Conservation (phyloP, 2,329 filamentous ascomycete genomes). For the Colletotrichum sp. region DNA sequence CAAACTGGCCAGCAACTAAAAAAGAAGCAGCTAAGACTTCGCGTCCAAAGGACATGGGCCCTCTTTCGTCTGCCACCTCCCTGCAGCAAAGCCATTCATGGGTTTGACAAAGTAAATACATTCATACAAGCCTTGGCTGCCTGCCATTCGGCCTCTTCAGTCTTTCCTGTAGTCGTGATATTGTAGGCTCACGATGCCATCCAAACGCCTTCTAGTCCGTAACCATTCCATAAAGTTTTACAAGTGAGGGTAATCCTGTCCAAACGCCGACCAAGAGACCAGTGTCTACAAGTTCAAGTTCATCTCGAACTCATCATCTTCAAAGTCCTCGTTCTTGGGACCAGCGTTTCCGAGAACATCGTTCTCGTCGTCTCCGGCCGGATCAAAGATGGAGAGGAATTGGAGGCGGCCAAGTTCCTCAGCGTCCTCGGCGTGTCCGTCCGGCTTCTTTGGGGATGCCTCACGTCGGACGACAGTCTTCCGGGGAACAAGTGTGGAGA, state of each 20-base stretch:
- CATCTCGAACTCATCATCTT: slow-evolving; percentile 63
- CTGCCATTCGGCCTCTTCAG: not conserved
- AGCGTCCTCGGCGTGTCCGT: slow-evolving; percentile 26
- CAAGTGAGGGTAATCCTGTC: slow-evolving; percentile 4
- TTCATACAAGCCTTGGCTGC: not conserved
- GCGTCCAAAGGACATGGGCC: not conserved
- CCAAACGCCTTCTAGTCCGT: slow-evolving; percentile 13
- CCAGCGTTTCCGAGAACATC: slow-evolving; percentile 36
- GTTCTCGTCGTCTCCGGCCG: slow-evolving; percentile 51
- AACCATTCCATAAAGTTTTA: not conserved
- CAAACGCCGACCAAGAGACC: slow-evolving; percentile 1
- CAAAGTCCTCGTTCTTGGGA: slow-evolving; percentile 41
- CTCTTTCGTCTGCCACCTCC: not conserved
- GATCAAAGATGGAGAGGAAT: slow-evolving; percentile 65
- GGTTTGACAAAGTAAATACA: slow-evolving; percentile 2
- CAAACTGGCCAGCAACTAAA: not conserved
- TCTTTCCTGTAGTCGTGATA: not conserved
- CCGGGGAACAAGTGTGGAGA: not conserved
- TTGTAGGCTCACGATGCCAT: slow-evolving; percentile 6
- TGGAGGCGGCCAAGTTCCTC: slow-evolving; percentile 48
- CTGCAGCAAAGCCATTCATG: not conserved
- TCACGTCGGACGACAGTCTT: slow-evolving; percentile 11
- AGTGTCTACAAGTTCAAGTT: slow-evolving; percentile 37
- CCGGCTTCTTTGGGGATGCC: slow-evolving; percentile 17
- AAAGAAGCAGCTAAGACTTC: not conserved